These are phyloP conservation scores for Chloropicon primus DNA, from an alignment of 139 green algal species.

Conservation along the genomic window DNA sequence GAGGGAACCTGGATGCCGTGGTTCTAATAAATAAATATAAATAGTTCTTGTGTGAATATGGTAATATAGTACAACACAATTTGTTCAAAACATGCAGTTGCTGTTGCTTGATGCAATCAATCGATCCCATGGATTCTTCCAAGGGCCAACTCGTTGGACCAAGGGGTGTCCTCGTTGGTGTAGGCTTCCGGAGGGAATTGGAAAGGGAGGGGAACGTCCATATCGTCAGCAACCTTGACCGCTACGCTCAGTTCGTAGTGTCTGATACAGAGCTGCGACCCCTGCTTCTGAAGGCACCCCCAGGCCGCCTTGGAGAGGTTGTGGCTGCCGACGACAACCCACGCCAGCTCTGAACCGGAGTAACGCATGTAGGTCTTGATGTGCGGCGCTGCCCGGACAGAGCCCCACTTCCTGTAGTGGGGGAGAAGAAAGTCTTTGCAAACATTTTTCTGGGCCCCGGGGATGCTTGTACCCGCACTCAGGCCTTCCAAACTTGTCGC, in stretches of 20 bases:
- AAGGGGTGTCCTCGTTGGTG: no score
- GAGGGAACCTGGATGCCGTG: constrained; percentile 82
- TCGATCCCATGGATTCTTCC: not conserved
- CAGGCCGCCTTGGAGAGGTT: constrained; percentile 79
- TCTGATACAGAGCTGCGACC: not conserved
- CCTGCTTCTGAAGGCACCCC: constrained; percentile 55
- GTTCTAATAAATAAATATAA: constrained; percentile 42
- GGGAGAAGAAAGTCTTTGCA: constrained; percentile 42
- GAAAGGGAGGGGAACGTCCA: not conserved
- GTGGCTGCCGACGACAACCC: constrained; percentile 42
- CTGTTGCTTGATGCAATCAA: no score
- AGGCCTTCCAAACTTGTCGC: constrained; percentile 49
- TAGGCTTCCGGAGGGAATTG: not conserved
- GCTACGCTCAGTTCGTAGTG: not conserved
- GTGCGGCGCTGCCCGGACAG: constrained; percentile 46
- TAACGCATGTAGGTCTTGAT: constrained; percentile 56
- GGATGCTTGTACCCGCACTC: constrained; percentile 43
- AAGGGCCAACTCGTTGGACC: not conserved
- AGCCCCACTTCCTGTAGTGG: constrained; percentile 23
- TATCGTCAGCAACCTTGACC: not conserved
- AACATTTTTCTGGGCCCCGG: constrained; percentile 41
- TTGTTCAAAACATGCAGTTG: no score
- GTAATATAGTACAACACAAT: no score
- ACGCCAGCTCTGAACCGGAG: constrained; percentile 16
- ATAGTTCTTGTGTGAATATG: no score